Conservation (phyloP, 2,329 filamentous ascomycete species). For the Beauveria sp. region DNA sequence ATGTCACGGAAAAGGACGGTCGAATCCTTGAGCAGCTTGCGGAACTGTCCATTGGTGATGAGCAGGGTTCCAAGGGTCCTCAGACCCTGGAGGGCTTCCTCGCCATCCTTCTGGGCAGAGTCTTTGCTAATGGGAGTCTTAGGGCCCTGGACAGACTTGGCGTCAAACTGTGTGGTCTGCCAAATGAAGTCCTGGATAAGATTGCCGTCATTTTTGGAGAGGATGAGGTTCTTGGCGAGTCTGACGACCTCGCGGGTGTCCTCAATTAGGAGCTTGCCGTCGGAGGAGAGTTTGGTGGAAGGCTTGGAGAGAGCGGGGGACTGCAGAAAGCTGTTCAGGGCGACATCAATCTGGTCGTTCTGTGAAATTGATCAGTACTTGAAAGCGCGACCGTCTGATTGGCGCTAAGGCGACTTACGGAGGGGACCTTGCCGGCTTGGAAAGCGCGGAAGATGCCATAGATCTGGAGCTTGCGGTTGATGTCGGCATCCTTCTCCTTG, state of each 20-base stretch:
- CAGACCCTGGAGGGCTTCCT: conserved; percentile 75
- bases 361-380: conserved; percentile 25
- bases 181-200: conserved; percentile 95
- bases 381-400: background rate
- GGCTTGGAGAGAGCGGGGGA: conserved; percentile 64
- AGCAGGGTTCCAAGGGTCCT: conserved; percentile 82
- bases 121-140: conserved; percentile 66
- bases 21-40: conserved; percentile 72
- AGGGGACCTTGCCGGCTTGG: conserved; percentile 81
- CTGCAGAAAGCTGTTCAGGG: conserved; percentile 77
- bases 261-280: conserved; percentile 70
- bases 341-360: conserved; percentile 95
- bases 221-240: conserved; percentile 73
- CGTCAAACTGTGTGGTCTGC: conserved; percentile 72
- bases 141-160: conserved; percentile 53
- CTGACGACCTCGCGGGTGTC: conserved; percentile 76
- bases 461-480: conserved; percentile 89
- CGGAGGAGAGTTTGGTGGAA: conserved; percentile 67
- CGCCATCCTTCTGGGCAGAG: conserved; percentile 71
- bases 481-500: conserved; percentile 73
- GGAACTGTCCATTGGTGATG: conserved; percentile 93
- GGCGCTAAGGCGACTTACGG: conserved; percentile 46
- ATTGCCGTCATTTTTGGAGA: conserved; percentile 94
- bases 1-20: conserved; percentile 79
- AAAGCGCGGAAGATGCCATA: conserved; percentile 89